Base-by-base conservation (phyloP, 306 rosid species). In the Vigna angularis region DNA sequence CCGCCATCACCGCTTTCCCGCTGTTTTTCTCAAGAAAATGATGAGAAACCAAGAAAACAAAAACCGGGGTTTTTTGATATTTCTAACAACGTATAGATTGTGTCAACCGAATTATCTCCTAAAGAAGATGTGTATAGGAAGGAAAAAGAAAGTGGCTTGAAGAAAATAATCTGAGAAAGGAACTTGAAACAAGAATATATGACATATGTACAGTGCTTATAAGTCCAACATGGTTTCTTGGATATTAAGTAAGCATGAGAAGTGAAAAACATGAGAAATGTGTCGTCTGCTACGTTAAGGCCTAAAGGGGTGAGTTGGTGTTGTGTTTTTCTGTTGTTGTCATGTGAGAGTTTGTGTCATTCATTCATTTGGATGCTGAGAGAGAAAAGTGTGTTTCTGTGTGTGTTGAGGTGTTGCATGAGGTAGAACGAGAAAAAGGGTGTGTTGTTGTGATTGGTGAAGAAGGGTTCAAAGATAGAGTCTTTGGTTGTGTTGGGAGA, bases 1-100 rank as follows among this genome's bases (percentile, higher is more conserved):
- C 98, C 12, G 98, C 97, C 98, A 93, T 92, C 58, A 47, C 74
- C 59, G 16, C 51, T 70, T 50, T 38, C 67, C 50, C 38, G 55
- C 49, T 13, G 4, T 32, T 28, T 64, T 42, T 58, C n/a, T 26
- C 38, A 56, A 56, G 22, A n/a, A n/a, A 24, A 42, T 22, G 1
- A 76, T n/a, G 15, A 2, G 9, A 76, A 48, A 44, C 11, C 13
- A 38, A 13, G 17, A 59, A 59, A 28, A 59, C 7, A 30, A 59
- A 59, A 59, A 9, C 7, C 4, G 20, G 66, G 44, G 15, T 59
- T 3, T 65, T 1, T 62, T 20, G 18, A 32, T 7, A 49, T 45
- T 22, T 7, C 20, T 38, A 61, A 69, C 34, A 68, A 11, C 45
- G 65, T 50, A 20, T 20, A 57, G 66, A 53, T 7, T 8, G 1